Evolutionary conservation across 805 yeast species (phyloP), one percentile per base, ranked within the genome.

Genomic region (Yarrowia osloensis): DNA sequence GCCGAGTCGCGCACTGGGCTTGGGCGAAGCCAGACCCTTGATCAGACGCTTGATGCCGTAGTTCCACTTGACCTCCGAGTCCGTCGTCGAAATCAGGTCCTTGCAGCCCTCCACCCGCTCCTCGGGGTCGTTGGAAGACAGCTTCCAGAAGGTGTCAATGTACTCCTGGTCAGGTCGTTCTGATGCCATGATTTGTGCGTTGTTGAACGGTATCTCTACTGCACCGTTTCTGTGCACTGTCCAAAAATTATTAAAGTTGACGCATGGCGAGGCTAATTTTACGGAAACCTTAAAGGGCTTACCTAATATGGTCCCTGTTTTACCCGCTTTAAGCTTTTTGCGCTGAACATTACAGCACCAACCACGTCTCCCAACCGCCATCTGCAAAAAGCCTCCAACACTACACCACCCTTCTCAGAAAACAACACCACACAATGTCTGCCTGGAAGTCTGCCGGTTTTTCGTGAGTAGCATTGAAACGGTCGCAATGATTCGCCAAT

Each of bases 1-100:
- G 4, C 98, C 98, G 31, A 90, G 77, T 67, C 98, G 81, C 0
- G 97, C 95, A 57, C 91, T 83, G 26, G 89, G 96, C 73, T 95
- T 84, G 17, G 92, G 84, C 6, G 97, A 89, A 4, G 91, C 81
- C 35, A 94, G 79, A 63, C 98, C 98, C 70, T 86, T 88, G 70
- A 91, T 83, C 69, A 94, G 80, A 73, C 98, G 83, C 69, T 85
- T 85, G 66, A 90, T 77, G 0, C 96, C 95, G 74, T 94, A 94
- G 59, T 84, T 84, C 91, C 94, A 91, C 29, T 15, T 67, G 44
- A 76, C 70, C 8, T 69, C 65, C n/a, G 68, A 68, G 24, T 78
- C 74, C 5, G 93, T 82, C 68, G 89, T 91, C 17, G 84, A 79
- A 69, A 92, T 81, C 55, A 92, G 78, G 0, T 79, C 79, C 0